Conservation (phyloP, 768 basidiomycete species). For the Russula earlei region DNA sequence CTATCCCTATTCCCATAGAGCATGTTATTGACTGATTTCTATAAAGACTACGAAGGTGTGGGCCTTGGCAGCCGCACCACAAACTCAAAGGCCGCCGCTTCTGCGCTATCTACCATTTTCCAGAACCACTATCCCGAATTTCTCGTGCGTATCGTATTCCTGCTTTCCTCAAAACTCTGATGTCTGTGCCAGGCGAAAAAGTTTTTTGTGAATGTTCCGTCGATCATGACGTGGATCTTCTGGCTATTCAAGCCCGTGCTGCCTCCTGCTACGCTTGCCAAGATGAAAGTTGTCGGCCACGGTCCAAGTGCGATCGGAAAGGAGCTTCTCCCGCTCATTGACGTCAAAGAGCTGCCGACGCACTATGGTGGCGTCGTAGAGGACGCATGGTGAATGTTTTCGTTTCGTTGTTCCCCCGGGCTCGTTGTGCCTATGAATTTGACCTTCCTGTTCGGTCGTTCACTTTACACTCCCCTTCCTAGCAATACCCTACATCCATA, state of each 20-base stretch:
- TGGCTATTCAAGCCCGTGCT: conserved; percentile 74
- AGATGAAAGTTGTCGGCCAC: conserved; percentile 70
- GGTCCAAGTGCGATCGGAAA: conserved; percentile 49
- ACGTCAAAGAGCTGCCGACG: conserved; percentile 49
- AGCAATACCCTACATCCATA: neutral
- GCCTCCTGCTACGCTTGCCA: conserved; percentile 63
- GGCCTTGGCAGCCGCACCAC: conserved; percentile 54
- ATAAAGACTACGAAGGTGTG: conserved; percentile 67
- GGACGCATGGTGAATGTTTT: conserved; percentile 33
- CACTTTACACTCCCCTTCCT: neutral
- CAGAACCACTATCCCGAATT: conserved; percentile 72
- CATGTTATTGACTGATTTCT: neutral
- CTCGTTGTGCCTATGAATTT: neutral
- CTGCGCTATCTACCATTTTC: conserved; percentile 67
- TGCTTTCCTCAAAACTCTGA: neutral
- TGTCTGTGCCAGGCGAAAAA: conserved; percentile 44
- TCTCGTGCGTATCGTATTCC: conserved; percentile 36
- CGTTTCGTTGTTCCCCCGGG: neutral
- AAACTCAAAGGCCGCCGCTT: conserved; percentile 69
- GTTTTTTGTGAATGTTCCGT: conserved; percentile 77
- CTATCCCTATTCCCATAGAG: too few species aligned
- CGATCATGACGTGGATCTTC: conserved; percentile 70
- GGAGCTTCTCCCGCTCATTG: conserved; percentile 50
- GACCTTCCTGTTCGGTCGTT: neutral
- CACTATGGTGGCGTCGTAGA: conserved; percentile 62